These are phyloP conservation scores for Globisporangium takayamanum DNA, from an alignment of 352 stramenopile species.

Conservation along the genomic window DNA sequence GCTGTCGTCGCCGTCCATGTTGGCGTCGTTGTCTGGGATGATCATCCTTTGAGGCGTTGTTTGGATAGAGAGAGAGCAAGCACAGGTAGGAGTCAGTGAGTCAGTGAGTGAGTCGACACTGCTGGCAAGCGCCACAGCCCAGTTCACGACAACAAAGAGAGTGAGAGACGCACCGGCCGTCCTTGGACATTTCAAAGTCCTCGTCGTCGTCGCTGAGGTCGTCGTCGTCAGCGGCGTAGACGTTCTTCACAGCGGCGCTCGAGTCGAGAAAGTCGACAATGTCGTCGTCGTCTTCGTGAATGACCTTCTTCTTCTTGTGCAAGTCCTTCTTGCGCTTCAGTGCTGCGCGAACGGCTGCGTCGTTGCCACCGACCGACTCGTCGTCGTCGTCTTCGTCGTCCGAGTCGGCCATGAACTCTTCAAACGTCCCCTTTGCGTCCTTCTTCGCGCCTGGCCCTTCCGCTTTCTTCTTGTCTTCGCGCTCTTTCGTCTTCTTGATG, in stretches of 20 bases:
- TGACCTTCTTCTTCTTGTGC: slow-evolving; percentile 69
- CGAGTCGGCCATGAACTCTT: slow-evolving; percentile 80
- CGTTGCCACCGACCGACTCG: slow-evolving; percentile 52
- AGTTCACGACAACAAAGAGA: not conserved
- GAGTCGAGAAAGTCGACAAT: slow-evolving; percentile 92
- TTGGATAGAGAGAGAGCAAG: slow-evolving; percentile 3
- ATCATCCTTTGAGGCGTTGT: slow-evolving; percentile 39
- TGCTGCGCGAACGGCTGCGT: slow-evolving; percentile 75
- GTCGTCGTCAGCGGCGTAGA: slow-evolving; percentile 47
- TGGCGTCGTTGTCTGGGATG: slow-evolving; percentile 58
- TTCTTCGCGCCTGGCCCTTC: slow-evolving; percentile 55
- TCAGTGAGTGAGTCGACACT: slow-evolving; percentile 8
- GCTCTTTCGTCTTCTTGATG: slow-evolving; percentile 94
- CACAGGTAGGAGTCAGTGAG: slow-evolving; percentile 1
- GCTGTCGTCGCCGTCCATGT: slow-evolving; percentile 39
- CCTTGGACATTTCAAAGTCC: slow-evolving; percentile 89
- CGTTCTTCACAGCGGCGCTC: slow-evolving; percentile 86
- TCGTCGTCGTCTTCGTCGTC: slow-evolving; percentile 76
- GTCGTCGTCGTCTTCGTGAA: slow-evolving; percentile 78
- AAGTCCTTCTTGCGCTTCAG: slow-evolving; percentile 76
- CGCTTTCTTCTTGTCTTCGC: slow-evolving; percentile 85
- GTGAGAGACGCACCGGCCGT: slow-evolving; percentile 71
- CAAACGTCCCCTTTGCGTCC: slow-evolving; percentile 39
- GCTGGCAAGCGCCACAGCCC: not conserved
- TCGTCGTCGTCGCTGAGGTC: slow-evolving; percentile 73